Conservation (phyloP, 805 yeast genomes). For the Candida alai region DNA sequence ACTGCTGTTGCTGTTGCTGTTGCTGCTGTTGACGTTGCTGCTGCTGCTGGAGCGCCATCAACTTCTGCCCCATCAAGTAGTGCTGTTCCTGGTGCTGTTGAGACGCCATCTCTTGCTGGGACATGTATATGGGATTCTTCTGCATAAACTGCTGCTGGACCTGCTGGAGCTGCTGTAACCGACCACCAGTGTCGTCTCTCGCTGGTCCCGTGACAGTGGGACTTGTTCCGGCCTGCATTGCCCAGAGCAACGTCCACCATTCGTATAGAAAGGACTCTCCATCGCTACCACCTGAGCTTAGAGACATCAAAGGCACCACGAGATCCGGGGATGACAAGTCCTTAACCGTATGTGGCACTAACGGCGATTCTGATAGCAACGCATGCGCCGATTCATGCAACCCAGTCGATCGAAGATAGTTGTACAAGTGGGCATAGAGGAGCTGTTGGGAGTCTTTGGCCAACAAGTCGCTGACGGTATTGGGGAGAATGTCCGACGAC, state of each 20-base stretch:
- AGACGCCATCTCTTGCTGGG: not conserved
- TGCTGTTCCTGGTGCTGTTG: slow-evolving; percentile 11
- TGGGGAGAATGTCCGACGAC: not conserved
- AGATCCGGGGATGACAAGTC: slow-evolving; percentile 9
- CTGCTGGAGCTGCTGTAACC: no score
- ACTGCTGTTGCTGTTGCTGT: slow-evolving; percentile 6
- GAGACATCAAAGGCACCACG: slow-evolving; percentile 19
- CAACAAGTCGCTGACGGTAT: slow-evolving; percentile 12
- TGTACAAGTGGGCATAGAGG: slow-evolving; percentile 49
- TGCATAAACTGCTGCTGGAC: slow-evolving; percentile 4
- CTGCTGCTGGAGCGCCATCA: slow-evolving; percentile 6
- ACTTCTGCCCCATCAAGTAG: slow-evolving; percentile 6
- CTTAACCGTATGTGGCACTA: slow-evolving; percentile 5
- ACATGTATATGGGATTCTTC: no score
- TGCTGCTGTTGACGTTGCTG: slow-evolving; percentile 13
- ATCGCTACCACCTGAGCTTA: slow-evolving; percentile 26
- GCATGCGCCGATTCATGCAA: slow-evolving; percentile 48
- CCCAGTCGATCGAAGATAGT: slow-evolving; percentile 45
- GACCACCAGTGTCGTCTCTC: not conserved
- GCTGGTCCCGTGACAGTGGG: slow-evolving; percentile 25
- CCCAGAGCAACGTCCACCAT: slow-evolving; percentile 56
- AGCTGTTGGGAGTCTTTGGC: slow-evolving; percentile 34
- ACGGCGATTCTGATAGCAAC: slow-evolving; percentile 25
- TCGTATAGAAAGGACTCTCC: slow-evolving; percentile 48
- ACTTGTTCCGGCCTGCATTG: slow-evolving; percentile 43